These are phyloP conservation scores for Coemansia sp. DNA, from an alignment of 192 early-diverging fungal genomes.

Conservation along the genomic window DNA sequence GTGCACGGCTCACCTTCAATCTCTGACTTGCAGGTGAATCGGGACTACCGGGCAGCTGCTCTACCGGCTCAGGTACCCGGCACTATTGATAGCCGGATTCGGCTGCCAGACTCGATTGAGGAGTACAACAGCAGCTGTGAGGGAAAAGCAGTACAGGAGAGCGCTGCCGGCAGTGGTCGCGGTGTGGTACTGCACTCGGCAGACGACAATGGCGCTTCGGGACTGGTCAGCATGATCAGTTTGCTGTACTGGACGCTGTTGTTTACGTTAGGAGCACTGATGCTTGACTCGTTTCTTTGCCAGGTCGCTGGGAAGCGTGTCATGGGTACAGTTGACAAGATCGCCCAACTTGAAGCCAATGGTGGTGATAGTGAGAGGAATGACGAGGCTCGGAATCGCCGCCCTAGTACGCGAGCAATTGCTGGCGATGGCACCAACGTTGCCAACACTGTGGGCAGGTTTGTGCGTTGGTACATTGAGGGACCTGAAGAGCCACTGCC, in stretches of 20 bases:
- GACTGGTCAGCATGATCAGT: conserved; percentile 34
- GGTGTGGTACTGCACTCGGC: background rate
- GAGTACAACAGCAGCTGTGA: conserved; percentile 14
- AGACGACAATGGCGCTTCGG: conserved; percentile 1
- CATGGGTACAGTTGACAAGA: conserved; percentile 49
- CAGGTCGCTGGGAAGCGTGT: conserved; percentile 52
- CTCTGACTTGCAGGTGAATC: background rate
- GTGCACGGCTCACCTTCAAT: background rate
- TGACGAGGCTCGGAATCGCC: background rate
- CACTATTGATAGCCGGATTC: background rate
- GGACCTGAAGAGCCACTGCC: conserved; percentile 14
- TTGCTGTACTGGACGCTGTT: conserved; percentile 54
- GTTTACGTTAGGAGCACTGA: conserved; percentile 49
- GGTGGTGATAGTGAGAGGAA: background rate
- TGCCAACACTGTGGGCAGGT: conserved; percentile 28
- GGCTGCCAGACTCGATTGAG: conserved; percentile 18
- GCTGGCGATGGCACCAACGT: background rate
- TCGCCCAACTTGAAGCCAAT: conserved; percentile 21
- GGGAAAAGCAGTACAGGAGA: background rate
- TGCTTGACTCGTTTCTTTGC: conserved; percentile 56
- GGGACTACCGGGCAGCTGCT: background rate
- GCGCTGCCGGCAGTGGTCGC: background rate
- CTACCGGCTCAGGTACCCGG: background rate
- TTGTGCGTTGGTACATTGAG: conserved; percentile 53
- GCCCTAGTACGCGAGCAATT: background rate